A percentile compares a stretch with the other conserved stretches of the same genome.
Evolutionary conservation across 2,329 filamentous ascomycete species (phyloP).

Genomic region (Monilinia vaccinii-corymbosi): DNA sequence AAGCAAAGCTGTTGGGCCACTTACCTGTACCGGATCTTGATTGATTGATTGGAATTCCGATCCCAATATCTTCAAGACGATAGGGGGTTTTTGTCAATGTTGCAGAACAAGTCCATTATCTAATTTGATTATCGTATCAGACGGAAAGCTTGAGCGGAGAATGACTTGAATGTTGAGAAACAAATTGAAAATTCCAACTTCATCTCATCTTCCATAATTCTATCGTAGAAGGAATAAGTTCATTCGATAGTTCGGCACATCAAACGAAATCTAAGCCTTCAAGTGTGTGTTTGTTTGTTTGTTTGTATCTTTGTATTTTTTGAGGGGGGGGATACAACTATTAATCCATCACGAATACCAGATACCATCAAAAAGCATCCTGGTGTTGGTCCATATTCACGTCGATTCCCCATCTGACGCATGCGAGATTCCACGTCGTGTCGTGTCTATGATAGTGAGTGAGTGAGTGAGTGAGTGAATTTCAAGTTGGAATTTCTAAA

Average conservation of each 20-base stretch:
- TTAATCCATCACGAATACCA: not conserved
- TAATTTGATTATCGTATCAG: not conserved
- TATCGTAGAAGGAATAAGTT: not conserved
- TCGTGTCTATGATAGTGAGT: too few species aligned
- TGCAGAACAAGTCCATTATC: not conserved
- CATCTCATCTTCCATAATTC: too few species aligned
- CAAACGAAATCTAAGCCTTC: not conserved
- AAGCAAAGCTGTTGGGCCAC: slow-evolving; percentile 65
- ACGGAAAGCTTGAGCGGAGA: not conserved
- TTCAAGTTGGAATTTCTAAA: too few species aligned
- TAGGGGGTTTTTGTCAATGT: not conserved
- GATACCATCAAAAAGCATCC: not conserved
- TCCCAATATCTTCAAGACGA: not conserved
- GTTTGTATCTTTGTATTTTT: too few species aligned
- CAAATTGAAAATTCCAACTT: not conserved
- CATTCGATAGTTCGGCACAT: not conserved
- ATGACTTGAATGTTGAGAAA: not conserved
- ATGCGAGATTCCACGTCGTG: too few species aligned
- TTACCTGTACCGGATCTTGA: slow-evolving; percentile 62
- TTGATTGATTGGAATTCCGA: slow-evolving; percentile 15
- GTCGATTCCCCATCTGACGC: too few species aligned
- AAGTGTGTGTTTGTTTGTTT: not conserved
- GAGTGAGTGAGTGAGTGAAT: too few species aligned
- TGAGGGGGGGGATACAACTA: too few species aligned
- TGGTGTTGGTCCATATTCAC: not conserved